Evolutionary conservation across 768 basidiomycete species (phyloP).

Genomic region (Russula ochroleuca): DNA sequence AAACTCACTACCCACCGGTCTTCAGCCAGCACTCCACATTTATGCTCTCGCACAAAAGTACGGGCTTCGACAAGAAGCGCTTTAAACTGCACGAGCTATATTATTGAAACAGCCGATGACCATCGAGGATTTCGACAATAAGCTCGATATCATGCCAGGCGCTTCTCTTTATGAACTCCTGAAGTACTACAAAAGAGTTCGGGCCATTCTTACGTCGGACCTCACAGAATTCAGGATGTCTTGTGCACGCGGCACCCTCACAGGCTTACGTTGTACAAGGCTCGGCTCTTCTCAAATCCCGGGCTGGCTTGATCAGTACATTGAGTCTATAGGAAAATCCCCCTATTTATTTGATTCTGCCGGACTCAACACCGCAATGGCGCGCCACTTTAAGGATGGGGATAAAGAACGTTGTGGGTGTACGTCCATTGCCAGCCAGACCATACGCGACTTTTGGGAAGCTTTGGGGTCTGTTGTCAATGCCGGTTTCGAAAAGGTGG

Average conservation of each 20-base stretch:
- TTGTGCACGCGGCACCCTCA: not conserved
- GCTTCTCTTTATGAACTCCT: slow-evolving; percentile 7
- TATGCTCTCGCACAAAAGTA: slow-evolving; percentile 12
- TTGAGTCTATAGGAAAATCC: not conserved
- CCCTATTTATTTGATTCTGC: not conserved
- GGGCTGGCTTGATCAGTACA: slow-evolving; percentile 5
- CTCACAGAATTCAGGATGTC: not conserved
- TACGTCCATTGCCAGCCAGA: not conserved
- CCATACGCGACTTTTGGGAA: slow-evolving; percentile 5
- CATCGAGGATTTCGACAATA: not conserved
- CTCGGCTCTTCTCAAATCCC: not conserved
- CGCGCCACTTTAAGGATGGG: not conserved
- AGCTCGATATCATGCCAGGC: not conserved
- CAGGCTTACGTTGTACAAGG: not conserved
- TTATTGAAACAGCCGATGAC: not conserved
- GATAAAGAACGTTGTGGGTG: not conserved
- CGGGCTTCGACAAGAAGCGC: not conserved
- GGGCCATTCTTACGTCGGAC: not conserved
- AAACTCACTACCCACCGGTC: not conserved
- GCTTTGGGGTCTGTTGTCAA: not conserved
- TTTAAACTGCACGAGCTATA: not conserved
- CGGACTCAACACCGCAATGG: not conserved
- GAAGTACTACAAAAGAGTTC: slow-evolving; percentile 7
- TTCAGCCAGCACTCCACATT: not conserved
- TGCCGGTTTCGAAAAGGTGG: not conserved